Evolutionary conservation across 2,329 filamentous ascomycete species (phyloP).

Genomic region (Tolypocladium ovalisporum): DNA sequence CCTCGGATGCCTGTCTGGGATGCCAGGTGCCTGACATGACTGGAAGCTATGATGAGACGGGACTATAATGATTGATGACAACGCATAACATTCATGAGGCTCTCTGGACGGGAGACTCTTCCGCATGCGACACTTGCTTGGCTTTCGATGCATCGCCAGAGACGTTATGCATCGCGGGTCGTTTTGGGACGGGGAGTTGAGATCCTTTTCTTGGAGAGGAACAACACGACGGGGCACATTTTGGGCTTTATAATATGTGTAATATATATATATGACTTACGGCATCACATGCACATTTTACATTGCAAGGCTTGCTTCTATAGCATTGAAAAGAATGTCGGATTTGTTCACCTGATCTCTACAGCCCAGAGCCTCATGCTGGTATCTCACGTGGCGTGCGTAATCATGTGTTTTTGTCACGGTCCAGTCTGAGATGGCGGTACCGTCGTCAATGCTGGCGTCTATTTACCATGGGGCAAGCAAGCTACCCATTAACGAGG

Average conservation of each 20-base stretch:
- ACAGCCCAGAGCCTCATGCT: not conserved
- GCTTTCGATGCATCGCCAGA: not conserved
- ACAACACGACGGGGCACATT: not conserved
- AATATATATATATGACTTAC: not conserved
- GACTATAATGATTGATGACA: conserved; percentile 5
- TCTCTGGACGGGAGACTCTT: not conserved
- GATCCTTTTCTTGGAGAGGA: too few relatives aligned
- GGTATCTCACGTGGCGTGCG: not conserved
- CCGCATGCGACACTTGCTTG: not conserved
- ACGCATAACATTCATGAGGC: not conserved
- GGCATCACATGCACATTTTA: not conserved
- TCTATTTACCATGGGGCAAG: conserved; percentile 5
- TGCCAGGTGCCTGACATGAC: conserved; percentile 23
- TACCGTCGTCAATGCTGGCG: conserved; percentile 4
- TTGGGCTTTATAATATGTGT: not conserved
- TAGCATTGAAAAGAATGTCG: not conserved
- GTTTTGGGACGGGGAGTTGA: not conserved
- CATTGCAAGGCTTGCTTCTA: not conserved
- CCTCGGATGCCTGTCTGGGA: conserved; percentile 45
- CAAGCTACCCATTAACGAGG: conserved; percentile 7
- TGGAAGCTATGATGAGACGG: not conserved
- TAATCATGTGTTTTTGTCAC: not conserved
- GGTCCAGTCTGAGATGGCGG: not conserved
- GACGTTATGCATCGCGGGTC: not conserved
- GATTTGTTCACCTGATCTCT: not conserved